Base-by-base conservation (phyloP, 2,329 filamentous ascomycete genomes). In the Fusarium clavum region DNA sequence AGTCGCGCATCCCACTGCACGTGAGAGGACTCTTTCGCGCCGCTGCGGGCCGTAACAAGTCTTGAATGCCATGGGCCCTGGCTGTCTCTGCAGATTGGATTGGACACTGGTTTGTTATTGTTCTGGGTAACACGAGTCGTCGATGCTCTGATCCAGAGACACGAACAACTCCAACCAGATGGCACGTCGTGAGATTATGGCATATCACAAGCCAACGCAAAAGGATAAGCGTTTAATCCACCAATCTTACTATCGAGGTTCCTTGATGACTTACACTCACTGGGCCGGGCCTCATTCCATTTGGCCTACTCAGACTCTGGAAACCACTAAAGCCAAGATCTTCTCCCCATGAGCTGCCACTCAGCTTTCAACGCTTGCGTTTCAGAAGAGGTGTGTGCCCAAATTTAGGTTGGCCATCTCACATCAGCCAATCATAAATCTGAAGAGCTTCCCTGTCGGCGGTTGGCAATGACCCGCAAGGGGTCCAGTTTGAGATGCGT, bases 361-460 rank as follows among this genome's bases (percentile, higher is more conserved):
- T 66, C 71, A 62, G 63, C 61, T 67, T 41, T 71, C 55, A 60
- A 67, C 67, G 64, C 71, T 72, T 70, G 69, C 67, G 76, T 77
- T 77, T 76, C 76, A 78, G 64, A 73, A 71, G 69, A 71, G 67
- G 66, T 70, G 61, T 63, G 61, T 67, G 65, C 54, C 73, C 74
- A 77, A 76, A 78, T 74, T 77, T 77, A 78, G 78, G 72, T 75
- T 76, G 76, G 76, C 72, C 73, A 75, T 72, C 51, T 71, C 69
- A 64, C 67, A 60, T 64, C 49, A 57, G 34, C 80, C 79, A 81
- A 81, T 81, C 75, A 79, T 32, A 48, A n/a, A 53, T 67, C 57
- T 73, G 74, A 75, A 20, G 73, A 75, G 65, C 75, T 73, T 71
- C 70, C 72, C 67, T 70, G 64, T 73, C 66, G 67, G 75, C 75